A percentile compares a stretch with the other conserved stretches of the same genome.
These are phyloP conservation scores for Eucalyptus melliodora DNA, from an alignment of 345 rosid species.

Conservation along the genomic window DNA sequence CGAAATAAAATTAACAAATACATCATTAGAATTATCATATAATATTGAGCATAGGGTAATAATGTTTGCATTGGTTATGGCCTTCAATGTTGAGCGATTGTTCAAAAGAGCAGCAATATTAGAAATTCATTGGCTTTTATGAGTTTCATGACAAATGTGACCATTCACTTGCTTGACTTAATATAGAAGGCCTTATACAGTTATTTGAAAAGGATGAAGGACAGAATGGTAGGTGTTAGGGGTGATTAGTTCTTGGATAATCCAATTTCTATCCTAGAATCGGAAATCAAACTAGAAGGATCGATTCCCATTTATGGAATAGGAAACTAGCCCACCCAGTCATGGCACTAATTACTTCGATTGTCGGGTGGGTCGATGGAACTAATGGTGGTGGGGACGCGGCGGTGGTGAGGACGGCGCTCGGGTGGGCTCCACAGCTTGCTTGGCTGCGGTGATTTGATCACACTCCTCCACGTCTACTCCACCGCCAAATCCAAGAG, in stretches of 20 bases:
- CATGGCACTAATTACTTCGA: too few relatives aligned
- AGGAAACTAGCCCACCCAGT: too few relatives aligned
- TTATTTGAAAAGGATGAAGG: background rate
- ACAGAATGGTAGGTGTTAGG: background rate
- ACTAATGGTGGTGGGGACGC: too few relatives aligned
- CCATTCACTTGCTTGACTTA: background rate
- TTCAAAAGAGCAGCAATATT: background rate
- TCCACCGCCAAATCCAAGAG: background rate
- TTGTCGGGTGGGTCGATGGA: too few relatives aligned
- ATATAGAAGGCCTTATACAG: fast-evolving
- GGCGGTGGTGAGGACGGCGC: background rate
- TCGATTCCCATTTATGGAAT: too few relatives aligned
- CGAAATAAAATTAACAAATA: background rate
- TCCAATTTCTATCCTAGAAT: background rate
- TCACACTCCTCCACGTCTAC: background rate
- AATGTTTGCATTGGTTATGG: background rate
- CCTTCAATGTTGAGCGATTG: background rate
- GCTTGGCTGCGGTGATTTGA: too few relatives aligned
- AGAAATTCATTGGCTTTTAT: background rate
- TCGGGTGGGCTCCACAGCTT: background rate
- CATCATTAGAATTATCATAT: background rate
- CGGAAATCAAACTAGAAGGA: fast-evolving
- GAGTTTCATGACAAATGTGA: background rate
- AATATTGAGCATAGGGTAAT: background rate
- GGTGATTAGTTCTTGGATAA: background rate